phyloP scores from a whole-genome alignment of 1,284 basidiomycete genomes.

The Microbotryum scabiosae region DNA sequence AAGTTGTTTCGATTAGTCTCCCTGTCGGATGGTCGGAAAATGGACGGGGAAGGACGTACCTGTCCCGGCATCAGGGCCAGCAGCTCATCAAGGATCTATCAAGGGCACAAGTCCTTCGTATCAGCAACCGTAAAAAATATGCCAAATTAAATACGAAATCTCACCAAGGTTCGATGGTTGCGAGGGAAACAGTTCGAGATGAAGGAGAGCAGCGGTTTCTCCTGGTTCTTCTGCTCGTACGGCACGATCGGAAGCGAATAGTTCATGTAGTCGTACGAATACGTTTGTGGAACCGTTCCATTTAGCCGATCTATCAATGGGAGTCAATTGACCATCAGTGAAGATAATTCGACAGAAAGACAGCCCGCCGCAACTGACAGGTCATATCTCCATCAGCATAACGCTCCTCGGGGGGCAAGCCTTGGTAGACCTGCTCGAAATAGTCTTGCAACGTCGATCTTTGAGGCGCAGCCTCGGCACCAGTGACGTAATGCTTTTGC shows the following conservation, averaged over 20 bases:
- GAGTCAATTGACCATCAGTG: neutral
- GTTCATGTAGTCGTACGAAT: conserved; percentile 16
- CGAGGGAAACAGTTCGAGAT: neutral
- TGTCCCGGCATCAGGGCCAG: conserved; percentile 9
- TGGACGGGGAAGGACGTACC: neutral
- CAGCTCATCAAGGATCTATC: conserved; percentile 17
- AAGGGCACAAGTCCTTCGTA: neutral
- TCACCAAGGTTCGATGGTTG: neutral
- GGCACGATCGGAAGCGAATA: conserved; percentile 5
- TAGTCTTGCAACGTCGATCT: conserved; percentile 4
- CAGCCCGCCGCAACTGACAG: conserved; percentile 1
- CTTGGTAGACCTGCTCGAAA: conserved; percentile 3
- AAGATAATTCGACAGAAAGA: neutral
- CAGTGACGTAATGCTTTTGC: conserved; percentile 14
- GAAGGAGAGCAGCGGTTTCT: conserved; percentile 15
- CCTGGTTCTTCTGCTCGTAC: conserved; percentile 4
- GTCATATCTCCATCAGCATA: conserved; percentile 14
- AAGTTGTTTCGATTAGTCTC: neutral
- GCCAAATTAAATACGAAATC: neutral
- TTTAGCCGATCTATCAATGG: conserved; percentile 13
- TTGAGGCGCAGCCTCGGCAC: conserved; percentile 18
- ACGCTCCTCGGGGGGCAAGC: conserved; percentile 5
- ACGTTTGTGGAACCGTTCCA: conserved; percentile 9
- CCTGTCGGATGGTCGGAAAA: neutral
- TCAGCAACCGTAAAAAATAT: conserved; percentile 12